A percentile compares a stretch with the other conserved stretches of the same genome.
phyloP scores from a whole-genome alignment of 2,329 filamentous ascomycete genomes.

The Calonectria multiphialidica region DNA sequence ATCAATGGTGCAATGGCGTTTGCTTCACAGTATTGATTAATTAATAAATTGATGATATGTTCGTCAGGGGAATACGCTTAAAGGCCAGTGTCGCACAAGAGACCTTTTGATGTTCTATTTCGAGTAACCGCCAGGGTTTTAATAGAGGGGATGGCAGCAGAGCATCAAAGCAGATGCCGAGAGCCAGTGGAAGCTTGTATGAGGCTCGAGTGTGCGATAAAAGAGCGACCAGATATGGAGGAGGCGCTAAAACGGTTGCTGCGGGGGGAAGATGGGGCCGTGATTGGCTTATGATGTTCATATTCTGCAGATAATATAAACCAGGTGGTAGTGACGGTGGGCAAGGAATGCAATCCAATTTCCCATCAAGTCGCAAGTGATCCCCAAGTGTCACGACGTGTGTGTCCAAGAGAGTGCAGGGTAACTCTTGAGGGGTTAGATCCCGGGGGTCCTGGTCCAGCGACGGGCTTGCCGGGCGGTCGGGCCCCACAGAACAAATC shows the following conservation, averaged over 20 bases:
- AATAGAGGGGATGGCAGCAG: constrained; percentile 24
- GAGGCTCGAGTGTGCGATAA: background rate
- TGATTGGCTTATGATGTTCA: constrained; percentile 43
- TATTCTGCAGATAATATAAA: constrained; percentile 36
- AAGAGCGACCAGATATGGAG: constrained; percentile 24
- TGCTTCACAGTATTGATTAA: constrained; percentile 39
- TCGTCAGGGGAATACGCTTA: constrained; percentile 41
- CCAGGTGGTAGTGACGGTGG: constrained; percentile 30
- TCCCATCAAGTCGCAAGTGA: constrained; percentile 37
- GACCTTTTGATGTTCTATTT: constrained; percentile 44
- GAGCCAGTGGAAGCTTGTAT: constrained; percentile 4
- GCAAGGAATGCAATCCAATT: constrained; percentile 38
- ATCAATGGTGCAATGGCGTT: constrained; percentile 7
- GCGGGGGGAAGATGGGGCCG: constrained; percentile 31
- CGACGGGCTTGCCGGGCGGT: constrained; percentile 39
- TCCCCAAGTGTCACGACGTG: constrained; percentile 19
- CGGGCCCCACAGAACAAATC: constrained; percentile 36
- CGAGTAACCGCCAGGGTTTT: constrained; percentile 32
- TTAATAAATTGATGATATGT: constrained; percentile 5
- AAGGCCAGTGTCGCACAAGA: constrained; percentile 23
- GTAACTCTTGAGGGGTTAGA: constrained; percentile 14
- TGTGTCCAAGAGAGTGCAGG: constrained; percentile 16
- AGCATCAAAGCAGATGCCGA: constrained; percentile 28
- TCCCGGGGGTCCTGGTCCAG: constrained; percentile 32
- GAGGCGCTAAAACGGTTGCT: constrained; percentile 33